phyloP scores from a whole-genome alignment of 2,329 filamentous ascomycete genomes.

The Arthrinium puccinioides region DNA sequence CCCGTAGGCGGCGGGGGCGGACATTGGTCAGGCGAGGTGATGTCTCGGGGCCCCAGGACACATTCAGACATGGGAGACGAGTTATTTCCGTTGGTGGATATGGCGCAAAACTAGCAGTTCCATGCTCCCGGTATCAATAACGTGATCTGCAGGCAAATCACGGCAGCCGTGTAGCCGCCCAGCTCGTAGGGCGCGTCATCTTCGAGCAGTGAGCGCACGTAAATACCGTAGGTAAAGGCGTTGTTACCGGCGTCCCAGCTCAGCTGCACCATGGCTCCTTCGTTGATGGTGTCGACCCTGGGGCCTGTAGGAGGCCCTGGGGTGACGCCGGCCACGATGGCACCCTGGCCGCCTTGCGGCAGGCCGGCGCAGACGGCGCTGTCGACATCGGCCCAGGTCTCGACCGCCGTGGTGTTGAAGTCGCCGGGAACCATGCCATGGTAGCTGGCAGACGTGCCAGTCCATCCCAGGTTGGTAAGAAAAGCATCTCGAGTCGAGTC shows the following conservation, averaged over 20 bases:
- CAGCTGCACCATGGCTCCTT: not conserved
- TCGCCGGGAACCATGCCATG: not conserved
- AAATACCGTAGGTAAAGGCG: not conserved
- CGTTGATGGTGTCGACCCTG: not conserved
- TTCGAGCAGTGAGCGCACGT: not conserved
- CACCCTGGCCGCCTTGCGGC: not conserved
- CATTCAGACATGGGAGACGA: not conserved
- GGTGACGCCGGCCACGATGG: not conserved
- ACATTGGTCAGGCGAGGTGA: too few relatives aligned
- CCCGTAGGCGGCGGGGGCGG: too few relatives aligned
- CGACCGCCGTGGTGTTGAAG: not conserved
- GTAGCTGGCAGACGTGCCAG: not conserved
- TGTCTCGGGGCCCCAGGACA: too few relatives aligned
- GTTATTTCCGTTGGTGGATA: not conserved
- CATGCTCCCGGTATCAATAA: not conserved
- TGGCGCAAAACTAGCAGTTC: not conserved
- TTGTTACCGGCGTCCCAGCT: not conserved
- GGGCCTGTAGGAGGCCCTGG: constrained; percentile 5
- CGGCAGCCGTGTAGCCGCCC: not conserved
- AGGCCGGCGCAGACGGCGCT: not conserved
- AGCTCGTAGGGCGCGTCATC: not conserved
- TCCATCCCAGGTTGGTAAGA: not conserved
- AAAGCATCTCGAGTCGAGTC: not conserved
- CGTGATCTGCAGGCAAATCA: not conserved
- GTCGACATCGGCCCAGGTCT: constrained; percentile 1